A percentile compares a stretch with the other conserved stretches of the same genome.
phyloP scores from a whole-genome alignment of 2,329 filamentous ascomycete genomes.

The Aspergillus fructus region DNA sequence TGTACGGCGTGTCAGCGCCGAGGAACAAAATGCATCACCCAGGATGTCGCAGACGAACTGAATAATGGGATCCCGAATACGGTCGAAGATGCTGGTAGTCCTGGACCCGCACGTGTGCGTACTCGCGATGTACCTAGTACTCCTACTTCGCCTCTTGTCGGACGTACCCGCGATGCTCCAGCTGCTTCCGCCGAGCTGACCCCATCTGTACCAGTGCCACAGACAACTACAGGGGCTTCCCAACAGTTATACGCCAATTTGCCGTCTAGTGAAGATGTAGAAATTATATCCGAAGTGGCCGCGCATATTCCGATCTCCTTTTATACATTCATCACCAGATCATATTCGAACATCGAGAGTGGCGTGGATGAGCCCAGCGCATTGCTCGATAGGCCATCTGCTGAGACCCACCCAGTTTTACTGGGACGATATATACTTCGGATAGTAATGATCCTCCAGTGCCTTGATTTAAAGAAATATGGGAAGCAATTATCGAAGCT shows the following conservation, averaged over 20 bases:
- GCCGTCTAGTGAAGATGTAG: constrained; percentile 41
- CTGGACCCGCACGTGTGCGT: too few species aligned
- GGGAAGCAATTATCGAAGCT: constrained; percentile 13
- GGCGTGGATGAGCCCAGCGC: constrained; percentile 13
- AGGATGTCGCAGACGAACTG: constrained; percentile 47
- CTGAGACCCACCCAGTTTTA: constrained; percentile 48
- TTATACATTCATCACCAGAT: constrained; percentile 38
- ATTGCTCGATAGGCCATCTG: constrained; percentile 7
- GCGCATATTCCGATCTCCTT: constrained; percentile 33
- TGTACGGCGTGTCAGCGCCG: constrained; percentile 20
- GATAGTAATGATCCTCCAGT: constrained; percentile 49
- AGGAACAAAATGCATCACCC: constrained; percentile 43
- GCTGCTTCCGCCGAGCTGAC: too few species aligned
- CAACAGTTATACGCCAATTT: constrained; percentile 37
- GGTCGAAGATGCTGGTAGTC: background rate
- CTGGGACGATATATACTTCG: constrained; percentile 51
- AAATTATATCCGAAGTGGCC: constrained; percentile 34
- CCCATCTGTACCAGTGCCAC: too few species aligned
- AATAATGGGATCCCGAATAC: background rate
- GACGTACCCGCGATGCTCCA: background rate
- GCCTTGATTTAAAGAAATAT: constrained; percentile 35
- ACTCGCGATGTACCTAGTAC: background rate
- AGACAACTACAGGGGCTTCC: constrained; percentile 18
- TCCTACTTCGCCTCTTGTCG: background rate
- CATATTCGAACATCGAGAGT: constrained; percentile 30